Conservation (phyloP, 1,139 yeast genomes). For the Saccharomyces uvarum region DNA sequence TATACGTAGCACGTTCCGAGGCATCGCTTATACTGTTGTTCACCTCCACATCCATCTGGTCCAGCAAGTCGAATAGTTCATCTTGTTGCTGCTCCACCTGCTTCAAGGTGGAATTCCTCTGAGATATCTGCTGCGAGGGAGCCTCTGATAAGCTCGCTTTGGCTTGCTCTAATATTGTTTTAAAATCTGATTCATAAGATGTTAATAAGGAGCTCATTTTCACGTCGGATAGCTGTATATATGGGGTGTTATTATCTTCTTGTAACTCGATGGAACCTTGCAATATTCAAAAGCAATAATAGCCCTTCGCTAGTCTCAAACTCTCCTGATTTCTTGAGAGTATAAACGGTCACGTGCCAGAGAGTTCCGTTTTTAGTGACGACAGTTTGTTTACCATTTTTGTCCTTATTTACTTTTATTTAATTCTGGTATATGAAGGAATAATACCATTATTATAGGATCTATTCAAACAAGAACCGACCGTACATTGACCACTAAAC, state of each 20-base stretch:
- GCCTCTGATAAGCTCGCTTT: constrained; percentile 17
- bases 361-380: background rate
- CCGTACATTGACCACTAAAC: background rate
- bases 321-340: background rate
- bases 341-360: background rate
- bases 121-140: constrained; percentile 18
- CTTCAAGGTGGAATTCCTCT: constrained; percentile 22
- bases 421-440: background rate
- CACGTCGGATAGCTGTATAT: background rate
- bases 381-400: background rate
- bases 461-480: background rate
- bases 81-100: constrained; percentile 28
- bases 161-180: constrained; percentile 26
- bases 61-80: constrained; percentile 28
- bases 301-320: background rate
- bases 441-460: background rate
- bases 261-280: background rate
- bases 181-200: constrained; percentile 30
- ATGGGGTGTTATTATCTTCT: background rate
- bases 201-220: constrained; percentile 21
- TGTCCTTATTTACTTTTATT: background rate
- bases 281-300: background rate
- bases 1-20: constrained; percentile 21
- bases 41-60: constrained; percentile 32
- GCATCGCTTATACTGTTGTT: constrained; percentile 21